Conservation (phyloP, 208 protist genomes). For the Trypanosoma platydactyli region DNA sequence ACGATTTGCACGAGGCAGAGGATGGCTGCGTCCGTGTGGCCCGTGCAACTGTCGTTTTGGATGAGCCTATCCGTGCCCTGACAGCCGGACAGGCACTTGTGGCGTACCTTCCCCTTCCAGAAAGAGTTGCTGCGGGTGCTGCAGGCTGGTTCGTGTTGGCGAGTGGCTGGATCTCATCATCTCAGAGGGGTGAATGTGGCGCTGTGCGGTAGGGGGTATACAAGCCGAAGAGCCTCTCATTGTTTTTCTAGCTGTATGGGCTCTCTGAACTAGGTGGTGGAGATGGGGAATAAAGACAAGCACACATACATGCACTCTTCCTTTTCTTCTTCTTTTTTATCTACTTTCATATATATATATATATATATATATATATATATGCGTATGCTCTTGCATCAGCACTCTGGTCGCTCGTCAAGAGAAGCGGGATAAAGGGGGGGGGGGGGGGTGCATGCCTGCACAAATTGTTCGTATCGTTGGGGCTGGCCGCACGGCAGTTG, state of each 20-base stretch:
- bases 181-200: neutral
- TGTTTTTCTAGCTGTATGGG: neutral
- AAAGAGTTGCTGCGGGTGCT: neutral
- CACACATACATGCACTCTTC: no score
- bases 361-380: slow-evolving; percentile 9
- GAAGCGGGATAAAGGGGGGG: no score
- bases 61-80: slow-evolving; percentile 50
- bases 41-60: slow-evolving; percentile 31
- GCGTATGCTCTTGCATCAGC: no score
- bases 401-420: no score
- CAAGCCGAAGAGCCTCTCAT: no score
- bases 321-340: neutral
- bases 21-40: slow-evolving; percentile 7
- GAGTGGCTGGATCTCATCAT: slow-evolving; percentile 34
- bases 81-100: slow-evolving; percentile 65
- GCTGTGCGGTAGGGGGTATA: no score
- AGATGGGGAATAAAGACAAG: no score
- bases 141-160: slow-evolving; percentile 31
- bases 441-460: slow-evolving; percentile 14
- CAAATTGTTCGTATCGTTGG: slow-evolving; percentile 48
- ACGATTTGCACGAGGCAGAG: slow-evolving; percentile 8
- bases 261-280: neutral
- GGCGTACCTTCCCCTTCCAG: slow-evolving; percentile 33
- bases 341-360: neutral
- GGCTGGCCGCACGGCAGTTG: slow-evolving; percentile 52